A percentile compares a stretch with the other conserved stretches of the same genome.
Evolutionary conservation across 345 rosid species (phyloP).

Genomic region (Angophora floribunda): DNA sequence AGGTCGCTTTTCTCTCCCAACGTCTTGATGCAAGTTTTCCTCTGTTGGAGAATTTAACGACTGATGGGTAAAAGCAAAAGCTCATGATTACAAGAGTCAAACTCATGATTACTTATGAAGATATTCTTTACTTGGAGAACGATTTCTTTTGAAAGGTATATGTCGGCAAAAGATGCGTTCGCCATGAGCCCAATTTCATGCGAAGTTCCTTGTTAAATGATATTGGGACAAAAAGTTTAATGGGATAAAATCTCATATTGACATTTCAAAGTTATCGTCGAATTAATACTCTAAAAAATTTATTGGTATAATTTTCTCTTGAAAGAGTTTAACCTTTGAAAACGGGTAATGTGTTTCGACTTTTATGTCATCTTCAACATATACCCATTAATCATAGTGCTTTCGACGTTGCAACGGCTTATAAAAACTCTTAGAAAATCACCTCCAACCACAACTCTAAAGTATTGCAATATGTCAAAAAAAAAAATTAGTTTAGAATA

Average conservation of each 20-base stretch:
- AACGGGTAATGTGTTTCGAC: fast-evolving
- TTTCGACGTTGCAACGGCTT: no score
- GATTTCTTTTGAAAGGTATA: not conserved
- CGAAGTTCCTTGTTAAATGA: not conserved
- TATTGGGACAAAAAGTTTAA: not conserved
- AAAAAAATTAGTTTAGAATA: no score
- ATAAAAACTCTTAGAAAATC: not conserved
- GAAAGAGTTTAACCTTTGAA: not conserved
- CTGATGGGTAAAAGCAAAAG: not conserved
- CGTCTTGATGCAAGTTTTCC: not conserved
- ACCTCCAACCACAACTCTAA: fast-evolving
- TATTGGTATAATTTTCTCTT: not conserved
- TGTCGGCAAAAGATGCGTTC: not conserved
- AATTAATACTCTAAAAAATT: not conserved
- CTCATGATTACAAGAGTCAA: not conserved
- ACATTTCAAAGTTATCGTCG: not conserved
- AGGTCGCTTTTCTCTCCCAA: not conserved
- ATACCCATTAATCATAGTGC: no score
- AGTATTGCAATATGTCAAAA: fast-evolving
- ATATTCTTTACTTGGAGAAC: not conserved
- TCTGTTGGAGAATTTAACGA: not conserved
- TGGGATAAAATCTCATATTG: not conserved
- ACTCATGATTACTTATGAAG: not conserved
- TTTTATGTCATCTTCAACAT: not conserved
- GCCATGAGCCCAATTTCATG: not conserved